Evolutionary conservation across 2,329 filamentous ascomycete genomes (phyloP), one percentile per base, ranked within the genome.

Genomic region (Monosporascus sp.): DNA sequence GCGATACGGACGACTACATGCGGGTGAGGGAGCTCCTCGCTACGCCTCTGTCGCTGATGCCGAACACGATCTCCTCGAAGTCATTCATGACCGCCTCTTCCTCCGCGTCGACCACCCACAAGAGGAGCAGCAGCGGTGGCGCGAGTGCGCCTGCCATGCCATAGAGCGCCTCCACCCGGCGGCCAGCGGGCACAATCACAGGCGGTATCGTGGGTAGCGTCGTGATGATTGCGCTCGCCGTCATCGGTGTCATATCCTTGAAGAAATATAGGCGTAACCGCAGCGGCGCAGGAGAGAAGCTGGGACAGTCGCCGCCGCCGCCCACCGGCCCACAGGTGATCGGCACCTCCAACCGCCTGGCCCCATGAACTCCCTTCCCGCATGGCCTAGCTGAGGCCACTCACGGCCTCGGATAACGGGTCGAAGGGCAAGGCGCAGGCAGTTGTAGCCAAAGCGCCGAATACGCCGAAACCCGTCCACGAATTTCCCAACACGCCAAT

Each of bases 181-280:
- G 9, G 3, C 39, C 39, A 42, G 39, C 18, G 20, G 58, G 55
- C 18, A 55, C 55, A 20, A 58, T 59, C 37, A 45, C 54, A 25
- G 55, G 57, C 2, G 55, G 59, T 17, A 55, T 58, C 9, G 51
- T 60, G 4, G 57, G 59, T 15, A 54, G 59, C 20, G 20, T 60
- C 24, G 52, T 57, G 20, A 45, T 53, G 7, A 45, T 60, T 37
- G 47, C 38, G n/a, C 39, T 59, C 14, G 41, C 51, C 37, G 42
- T 52, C 2, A 24, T 59, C 4, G 59, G 55, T 5, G 11, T 57
- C 25, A 31, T 59, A 18, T 52, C 54, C 2, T 47, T 59, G 22
- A 49, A 45, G n/a, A 56, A 50, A 18, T 49, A 54, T 34, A 46
- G 52, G 4, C 50, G 46, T 25, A 24, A 38, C 6, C n/a, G 24